Percentiles rank a stretch among this genome's conserved stretches.
Evolutionary conservation across 345 rosid species (phyloP).

Genomic region (Lumnitzera racemosa): DNA sequence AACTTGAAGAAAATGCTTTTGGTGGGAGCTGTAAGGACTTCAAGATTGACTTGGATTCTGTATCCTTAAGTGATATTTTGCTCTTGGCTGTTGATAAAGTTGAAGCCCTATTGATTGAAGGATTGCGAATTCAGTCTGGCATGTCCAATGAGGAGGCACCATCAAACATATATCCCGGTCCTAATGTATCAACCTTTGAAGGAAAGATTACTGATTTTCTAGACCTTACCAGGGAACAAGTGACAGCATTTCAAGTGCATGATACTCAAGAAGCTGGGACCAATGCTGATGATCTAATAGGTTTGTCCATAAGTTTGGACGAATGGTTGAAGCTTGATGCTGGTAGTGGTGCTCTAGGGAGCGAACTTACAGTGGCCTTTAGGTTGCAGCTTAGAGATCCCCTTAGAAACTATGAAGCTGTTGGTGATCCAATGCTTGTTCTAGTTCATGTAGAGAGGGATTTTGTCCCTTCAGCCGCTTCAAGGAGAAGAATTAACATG

Average conservation of each 20-base stretch:
- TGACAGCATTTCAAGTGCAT: constrained; percentile 8
- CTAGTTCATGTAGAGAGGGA: constrained; percentile 51
- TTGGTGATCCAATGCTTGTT: constrained; percentile 73
- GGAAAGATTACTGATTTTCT: constrained; percentile 9
- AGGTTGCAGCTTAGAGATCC: constrained; percentile 68
- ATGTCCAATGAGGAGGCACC: constrained; percentile 55
- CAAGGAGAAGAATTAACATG: constrained; percentile 7
- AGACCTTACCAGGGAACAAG: constrained; percentile 14
- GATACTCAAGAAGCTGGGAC: constrained; percentile 19
- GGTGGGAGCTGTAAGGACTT: constrained; percentile 6
- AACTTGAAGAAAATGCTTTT: constrained; percentile 9
- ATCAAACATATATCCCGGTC: constrained; percentile 26
- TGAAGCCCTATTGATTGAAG: constrained; percentile 50
- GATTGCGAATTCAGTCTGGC: constrained; percentile 60
- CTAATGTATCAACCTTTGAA: constrained; percentile 10
- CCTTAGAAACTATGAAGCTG: constrained; percentile 50
- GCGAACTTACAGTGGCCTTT: constrained; percentile 42
- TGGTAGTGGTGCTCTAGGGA: constrained; percentile 31
- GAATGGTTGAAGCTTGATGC: constrained; percentile 58
- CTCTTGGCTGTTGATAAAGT: constrained; percentile 39
- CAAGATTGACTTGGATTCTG: constrained; percentile 17
- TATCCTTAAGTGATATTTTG: constrained; percentile 29
- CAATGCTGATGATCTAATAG: constrained; percentile 30
- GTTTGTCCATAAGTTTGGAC: constrained; percentile 38
- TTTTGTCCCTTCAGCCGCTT: constrained; percentile 14